phyloP scores from a whole-genome alignment of 2,329 filamentous ascomycete species.

The Apiospora phragmitis region DNA sequence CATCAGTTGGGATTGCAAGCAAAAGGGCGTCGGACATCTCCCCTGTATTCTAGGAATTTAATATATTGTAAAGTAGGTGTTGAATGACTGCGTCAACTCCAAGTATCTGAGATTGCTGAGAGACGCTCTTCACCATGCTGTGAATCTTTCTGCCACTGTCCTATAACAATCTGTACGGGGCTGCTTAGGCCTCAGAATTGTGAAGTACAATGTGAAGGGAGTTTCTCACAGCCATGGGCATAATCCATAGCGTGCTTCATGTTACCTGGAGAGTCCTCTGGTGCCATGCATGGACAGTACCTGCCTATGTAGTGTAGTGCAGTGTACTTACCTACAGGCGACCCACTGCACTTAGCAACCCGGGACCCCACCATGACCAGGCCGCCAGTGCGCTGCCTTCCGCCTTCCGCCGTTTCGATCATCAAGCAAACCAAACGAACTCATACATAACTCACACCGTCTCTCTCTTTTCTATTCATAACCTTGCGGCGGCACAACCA shows the following conservation, averaged over 20 bases:
- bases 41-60: conserved; percentile 36
- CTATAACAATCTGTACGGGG: not conserved
- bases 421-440: not conserved
- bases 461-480: not conserved
- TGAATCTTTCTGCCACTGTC: not conserved
- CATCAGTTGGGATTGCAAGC: conserved; percentile 17
- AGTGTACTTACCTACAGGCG: too few species aligned
- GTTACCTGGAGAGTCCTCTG: not conserved
- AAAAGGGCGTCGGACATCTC: conserved; percentile 29
- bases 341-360: not conserved
- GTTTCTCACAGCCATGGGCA: not conserved
- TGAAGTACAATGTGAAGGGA: not conserved
- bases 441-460: not conserved
- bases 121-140: not conserved
- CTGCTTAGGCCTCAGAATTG: not conserved
- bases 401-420: conserved; percentile 1
- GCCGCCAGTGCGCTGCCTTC: not conserved
- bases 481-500: not conserved
- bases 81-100: not conserved
- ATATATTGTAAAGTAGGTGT: conserved; percentile 29
- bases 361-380: not conserved
- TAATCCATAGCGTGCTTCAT: too few species aligned
- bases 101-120: not conserved
- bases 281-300: not conserved
- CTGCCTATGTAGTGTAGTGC: too few species aligned